Conservation (phyloP, 2,329 filamentous ascomycete genomes). For the Magnaporthiopsis rhizophila region DNA sequence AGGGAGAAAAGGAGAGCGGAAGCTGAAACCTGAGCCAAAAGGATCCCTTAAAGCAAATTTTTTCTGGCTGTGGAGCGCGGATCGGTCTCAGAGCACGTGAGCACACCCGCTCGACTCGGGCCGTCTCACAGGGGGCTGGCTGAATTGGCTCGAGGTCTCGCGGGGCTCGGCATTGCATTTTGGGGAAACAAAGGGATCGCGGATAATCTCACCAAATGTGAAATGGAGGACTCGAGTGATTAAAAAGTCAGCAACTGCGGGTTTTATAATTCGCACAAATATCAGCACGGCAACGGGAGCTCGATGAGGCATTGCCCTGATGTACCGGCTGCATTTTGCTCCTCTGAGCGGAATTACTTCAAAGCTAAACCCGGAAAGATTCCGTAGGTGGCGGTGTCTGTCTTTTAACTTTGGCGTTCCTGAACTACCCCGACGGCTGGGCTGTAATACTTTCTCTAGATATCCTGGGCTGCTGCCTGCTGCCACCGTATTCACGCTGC, state of each 20-base stretch:
- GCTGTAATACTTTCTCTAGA: constrained; percentile 8
- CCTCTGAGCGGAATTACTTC: no score
- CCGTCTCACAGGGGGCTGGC: neutral
- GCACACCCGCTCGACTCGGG: neutral
- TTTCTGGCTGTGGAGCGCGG: neutral
- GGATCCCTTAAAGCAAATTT: neutral
- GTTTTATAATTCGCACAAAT: no score
- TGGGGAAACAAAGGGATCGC: neutral
- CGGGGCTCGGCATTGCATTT: neutral
- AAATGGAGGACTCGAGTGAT: no score
- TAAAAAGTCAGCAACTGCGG: no score
- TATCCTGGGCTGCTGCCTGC: neutral
- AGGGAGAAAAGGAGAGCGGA: neutral
- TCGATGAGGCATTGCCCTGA: no score
- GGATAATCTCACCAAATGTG: neutral
- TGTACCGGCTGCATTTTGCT: no score
- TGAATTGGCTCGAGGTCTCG: neutral
- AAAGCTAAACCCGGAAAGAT: no score
- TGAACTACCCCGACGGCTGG: constrained; percentile 7
- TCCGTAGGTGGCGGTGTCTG: neutral
- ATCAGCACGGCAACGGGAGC: no score
- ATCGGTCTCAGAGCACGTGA: neutral
- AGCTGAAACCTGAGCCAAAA: neutral
- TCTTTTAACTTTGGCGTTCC: neutral
- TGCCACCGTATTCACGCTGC: neutral